A percentile compares a stretch with the other conserved stretches of the same genome.
Conservation (phyloP, 176 grass and related monocot genomes). For the Panicum miliaceum region DNA sequence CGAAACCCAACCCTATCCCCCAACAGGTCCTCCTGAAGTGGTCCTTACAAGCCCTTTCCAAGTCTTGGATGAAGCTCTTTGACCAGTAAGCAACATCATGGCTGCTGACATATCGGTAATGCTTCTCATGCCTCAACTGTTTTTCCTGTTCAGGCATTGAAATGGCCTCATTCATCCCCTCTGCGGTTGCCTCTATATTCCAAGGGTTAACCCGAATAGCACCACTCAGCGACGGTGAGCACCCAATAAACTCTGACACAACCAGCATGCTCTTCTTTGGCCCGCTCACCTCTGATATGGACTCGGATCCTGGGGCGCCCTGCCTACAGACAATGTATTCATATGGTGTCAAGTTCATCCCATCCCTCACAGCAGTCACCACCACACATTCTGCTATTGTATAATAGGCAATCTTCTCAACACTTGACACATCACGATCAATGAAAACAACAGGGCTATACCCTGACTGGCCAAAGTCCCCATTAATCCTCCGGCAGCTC, state of each 20-base stretch:
- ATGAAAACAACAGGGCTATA: slow-evolving; percentile 92
- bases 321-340: slow-evolving; percentile 94
- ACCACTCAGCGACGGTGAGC: slow-evolving; percentile 91
- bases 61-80: slow-evolving; percentile 70
- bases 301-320: slow-evolving; percentile 53
- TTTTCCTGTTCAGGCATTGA: slow-evolving; percentile 80
- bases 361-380: slow-evolving; percentile 92
- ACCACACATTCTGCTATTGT: slow-evolving; percentile 93
- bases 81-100: slow-evolving; percentile 96
- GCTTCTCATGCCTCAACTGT: slow-evolving; percentile 94
- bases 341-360: slow-evolving; percentile 98
- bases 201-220: slow-evolving; percentile 94
- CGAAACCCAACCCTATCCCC: slow-evolving; percentile 95
- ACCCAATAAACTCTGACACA: slow-evolving; percentile 96
- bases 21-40: slow-evolving; percentile 90
- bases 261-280: slow-evolving; percentile 93
- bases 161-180: slow-evolving; percentile 90
- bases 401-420: slow-evolving; percentile 94
- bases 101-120: slow-evolving; percentile 83
- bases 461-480: slow-evolving; percentile 60
- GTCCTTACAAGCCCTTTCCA: slow-evolving; percentile 87
- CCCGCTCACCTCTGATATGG: slow-evolving; percentile 38
- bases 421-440: slow-evolving; percentile 62
- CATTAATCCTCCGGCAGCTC: slow-evolving; percentile 77
- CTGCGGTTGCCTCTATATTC: slow-evolving; percentile 84